A percentile compares a stretch with the other conserved stretches of the same genome.
phyloP scores from a whole-genome alignment of 495 filamentous ascomycete species.

The Chaetomium fimeti region DNA sequence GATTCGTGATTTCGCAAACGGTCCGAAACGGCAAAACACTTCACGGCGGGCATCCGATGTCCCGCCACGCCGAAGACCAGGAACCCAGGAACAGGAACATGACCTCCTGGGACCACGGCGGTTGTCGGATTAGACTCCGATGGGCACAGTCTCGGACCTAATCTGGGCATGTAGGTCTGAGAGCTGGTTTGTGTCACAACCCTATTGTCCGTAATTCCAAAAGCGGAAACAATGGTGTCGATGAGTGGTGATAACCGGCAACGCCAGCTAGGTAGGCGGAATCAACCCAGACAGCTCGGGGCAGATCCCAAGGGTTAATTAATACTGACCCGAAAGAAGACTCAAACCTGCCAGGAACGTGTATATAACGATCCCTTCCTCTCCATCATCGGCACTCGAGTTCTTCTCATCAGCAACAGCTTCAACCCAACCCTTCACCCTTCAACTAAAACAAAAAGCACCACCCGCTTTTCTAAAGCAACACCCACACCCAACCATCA shows the following conservation, averaged over 20 bases:
- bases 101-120: neutral
- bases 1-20: neutral
- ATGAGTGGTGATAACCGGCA: neutral
- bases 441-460: constrained; percentile 10
- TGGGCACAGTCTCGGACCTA: neutral
- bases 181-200: neutral
- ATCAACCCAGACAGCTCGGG: neutral
- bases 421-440: constrained; percentile 11
- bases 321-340: neutral
- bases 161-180: neutral
- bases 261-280: neutral
- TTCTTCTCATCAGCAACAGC: constrained; percentile 22
- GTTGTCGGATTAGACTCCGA: neutral
- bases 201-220: neutral
- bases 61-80: no score
- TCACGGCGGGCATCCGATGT: no score
- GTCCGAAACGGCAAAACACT: neutral
- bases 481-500: constrained; percentile 9
- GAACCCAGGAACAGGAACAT: neutral
- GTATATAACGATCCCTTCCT: constrained; percentile 22
- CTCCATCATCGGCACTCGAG: neutral
- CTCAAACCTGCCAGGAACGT: neutral
- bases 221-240: constrained; percentile 14
- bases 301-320: neutral
- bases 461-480: neutral